Conservation (phyloP, 2,329 filamentous ascomycete genomes). For the Trichoderma simmonsii region DNA sequence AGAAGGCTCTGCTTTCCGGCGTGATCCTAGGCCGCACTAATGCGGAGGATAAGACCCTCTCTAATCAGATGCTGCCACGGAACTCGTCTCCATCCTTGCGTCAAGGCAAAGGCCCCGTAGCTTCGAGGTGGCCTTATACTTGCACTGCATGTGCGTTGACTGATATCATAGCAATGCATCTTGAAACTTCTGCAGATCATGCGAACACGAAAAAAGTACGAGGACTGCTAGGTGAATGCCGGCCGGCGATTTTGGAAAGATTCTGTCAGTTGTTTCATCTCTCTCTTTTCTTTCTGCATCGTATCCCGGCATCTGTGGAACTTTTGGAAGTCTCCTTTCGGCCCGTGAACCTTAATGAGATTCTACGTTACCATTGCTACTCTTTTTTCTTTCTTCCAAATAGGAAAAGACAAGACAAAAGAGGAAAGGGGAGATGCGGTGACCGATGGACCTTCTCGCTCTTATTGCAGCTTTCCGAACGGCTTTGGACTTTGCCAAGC, state of each 20-base stretch:
- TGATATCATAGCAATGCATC: constrained; percentile 3
- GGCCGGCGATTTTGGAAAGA: not conserved
- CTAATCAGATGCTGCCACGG: constrained; percentile 18
- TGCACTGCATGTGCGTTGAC: not conserved
- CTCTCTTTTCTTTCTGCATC: not conserved
- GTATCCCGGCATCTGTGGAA: not conserved
- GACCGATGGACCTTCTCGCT: not conserved
- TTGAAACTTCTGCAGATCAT: not conserved
- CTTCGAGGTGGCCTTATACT: not conserved
- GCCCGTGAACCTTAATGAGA: not conserved
- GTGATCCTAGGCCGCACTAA: constrained; percentile 10
- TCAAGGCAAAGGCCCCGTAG: not conserved
- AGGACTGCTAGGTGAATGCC: not conserved
- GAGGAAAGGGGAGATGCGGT: not conserved
- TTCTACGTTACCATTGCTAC: not conserved
- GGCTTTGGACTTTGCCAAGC: not conserved
- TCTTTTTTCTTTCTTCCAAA: not conserved
- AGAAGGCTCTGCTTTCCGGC: not conserved
- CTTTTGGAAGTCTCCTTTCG: not conserved
- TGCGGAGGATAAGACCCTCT: constrained; percentile 9
- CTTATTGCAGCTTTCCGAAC: not conserved
- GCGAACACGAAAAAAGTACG: not conserved
- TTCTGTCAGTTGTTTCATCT: not conserved
- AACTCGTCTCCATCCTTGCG: not conserved
- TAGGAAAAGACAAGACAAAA: not conserved